These are phyloP conservation scores for Raphanus sativus DNA, from an alignment of 345 rosid genomes.

Conservation along the genomic window DNA sequence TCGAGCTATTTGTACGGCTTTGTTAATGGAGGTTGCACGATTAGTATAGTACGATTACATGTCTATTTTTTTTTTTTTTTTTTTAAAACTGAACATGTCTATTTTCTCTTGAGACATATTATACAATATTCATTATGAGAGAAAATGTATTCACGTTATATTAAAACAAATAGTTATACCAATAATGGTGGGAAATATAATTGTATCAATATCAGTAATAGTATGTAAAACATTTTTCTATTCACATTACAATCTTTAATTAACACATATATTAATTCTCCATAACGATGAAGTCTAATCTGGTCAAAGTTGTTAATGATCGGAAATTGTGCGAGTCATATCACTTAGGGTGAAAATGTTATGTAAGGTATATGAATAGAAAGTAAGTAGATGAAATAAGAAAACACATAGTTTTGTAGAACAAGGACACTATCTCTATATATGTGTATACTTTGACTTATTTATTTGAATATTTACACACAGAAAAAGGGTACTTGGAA, in stretches of 20 bases:
- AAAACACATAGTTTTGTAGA: slow-evolving; percentile 24
- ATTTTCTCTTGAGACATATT: not conserved
- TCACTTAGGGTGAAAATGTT: slow-evolving; percentile 11
- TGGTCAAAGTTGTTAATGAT: slow-evolving; percentile 4
- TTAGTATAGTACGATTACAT: not conserved
- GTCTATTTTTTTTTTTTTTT: no score
- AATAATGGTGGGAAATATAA: not conserved
- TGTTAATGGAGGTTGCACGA: slow-evolving; percentile 18
- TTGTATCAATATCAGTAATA: not conserved
- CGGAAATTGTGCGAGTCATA: not conserved
- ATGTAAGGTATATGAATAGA: slow-evolving; percentile 1
- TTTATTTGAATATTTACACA: slow-evolving; percentile 7
- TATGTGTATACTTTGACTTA: slow-evolving; percentile 24
- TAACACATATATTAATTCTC: not conserved
- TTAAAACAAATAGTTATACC: not conserved
- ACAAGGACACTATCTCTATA: slow-evolving; percentile 3
- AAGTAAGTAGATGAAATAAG: slow-evolving; percentile 20
- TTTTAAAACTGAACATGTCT: no score
- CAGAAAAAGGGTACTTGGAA: slow-evolving; percentile 14
- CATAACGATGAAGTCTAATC: not conserved
- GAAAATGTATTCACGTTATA: not conserved
- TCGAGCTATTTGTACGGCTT: slow-evolving; percentile 39
- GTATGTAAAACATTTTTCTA: not conserved
- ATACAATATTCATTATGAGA: not conserved
- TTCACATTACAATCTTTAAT: not conserved